Percentiles rank a stretch among this genome's conserved stretches.
Evolutionary conservation across 2,329 filamentous ascomycete genomes (phyloP).

Genomic region (Elsinoe arachidis): DNA sequence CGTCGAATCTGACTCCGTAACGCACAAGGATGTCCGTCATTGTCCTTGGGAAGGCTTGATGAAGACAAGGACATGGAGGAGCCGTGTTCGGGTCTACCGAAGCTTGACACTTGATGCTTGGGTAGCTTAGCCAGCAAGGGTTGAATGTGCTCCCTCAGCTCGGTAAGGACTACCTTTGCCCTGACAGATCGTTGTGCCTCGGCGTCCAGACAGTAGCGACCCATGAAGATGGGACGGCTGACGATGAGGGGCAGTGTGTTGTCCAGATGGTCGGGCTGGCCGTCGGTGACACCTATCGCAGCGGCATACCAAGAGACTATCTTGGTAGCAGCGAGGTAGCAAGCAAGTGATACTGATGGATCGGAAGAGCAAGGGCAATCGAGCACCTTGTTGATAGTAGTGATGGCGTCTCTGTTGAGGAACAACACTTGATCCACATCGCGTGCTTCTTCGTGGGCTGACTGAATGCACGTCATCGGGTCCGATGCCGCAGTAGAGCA

Average conservation of each 20-base stretch:
- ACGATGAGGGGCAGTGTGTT: slow-evolving; percentile 11
- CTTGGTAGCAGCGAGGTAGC: slow-evolving; percentile 15
- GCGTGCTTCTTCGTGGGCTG: slow-evolving; percentile 10
- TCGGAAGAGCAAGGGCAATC: slow-evolving; percentile 15
- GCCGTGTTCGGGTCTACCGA: slow-evolving; percentile 5
- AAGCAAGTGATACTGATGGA: slow-evolving; percentile 9
- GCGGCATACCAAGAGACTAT: slow-evolving; percentile 16
- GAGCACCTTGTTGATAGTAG: slow-evolving; percentile 14
- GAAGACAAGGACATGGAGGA: neutral
- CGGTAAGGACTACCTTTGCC: slow-evolving; percentile 14
- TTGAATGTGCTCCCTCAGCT: slow-evolving; percentile 16
- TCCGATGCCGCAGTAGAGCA: slow-evolving; percentile 10
- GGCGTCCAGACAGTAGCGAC: slow-evolving; percentile 14
- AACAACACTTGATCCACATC: slow-evolving; percentile 15
- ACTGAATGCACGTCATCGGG: slow-evolving; percentile 12
- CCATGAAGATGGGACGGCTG: slow-evolving; percentile 16
- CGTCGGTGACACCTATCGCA: slow-evolving; percentile 11
- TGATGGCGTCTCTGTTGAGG: slow-evolving; percentile 15
- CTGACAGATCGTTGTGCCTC: slow-evolving; percentile 15
- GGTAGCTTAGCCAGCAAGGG: slow-evolving; percentile 12
- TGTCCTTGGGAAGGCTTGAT: slow-evolving; percentile 9
- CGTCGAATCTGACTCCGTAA: slow-evolving; percentile 13
- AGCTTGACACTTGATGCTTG: slow-evolving; percentile 13
- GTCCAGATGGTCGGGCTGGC: slow-evolving; percentile 4
- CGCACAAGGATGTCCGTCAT: slow-evolving; percentile 8